Conservation (phyloP, 2,329 filamentous ascomycete species). For the Fusarium penzigii region DNA sequence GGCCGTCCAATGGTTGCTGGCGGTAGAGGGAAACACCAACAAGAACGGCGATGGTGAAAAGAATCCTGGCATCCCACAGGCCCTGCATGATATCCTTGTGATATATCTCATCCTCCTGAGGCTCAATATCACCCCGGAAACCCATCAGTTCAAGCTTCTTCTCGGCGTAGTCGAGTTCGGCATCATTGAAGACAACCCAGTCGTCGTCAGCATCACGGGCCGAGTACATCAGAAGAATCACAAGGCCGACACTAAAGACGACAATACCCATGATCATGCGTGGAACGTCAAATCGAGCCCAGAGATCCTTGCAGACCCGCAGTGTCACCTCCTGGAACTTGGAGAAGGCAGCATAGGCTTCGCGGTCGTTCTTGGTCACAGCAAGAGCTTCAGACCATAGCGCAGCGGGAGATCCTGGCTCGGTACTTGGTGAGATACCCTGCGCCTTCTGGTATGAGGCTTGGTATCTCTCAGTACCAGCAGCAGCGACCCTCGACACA, state of each 20-base stretch:
- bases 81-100: slow-evolving; percentile 38
- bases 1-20: slow-evolving; percentile 34
- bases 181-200: slow-evolving; percentile 53
- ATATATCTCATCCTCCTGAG: slow-evolving; percentile 39
- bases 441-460: slow-evolving; percentile 75
- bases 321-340: slow-evolving; percentile 80
- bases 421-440: slow-evolving; percentile 63
- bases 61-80: slow-evolving; percentile 36
- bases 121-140: slow-evolving; percentile 39
- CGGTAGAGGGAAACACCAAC: slow-evolving; percentile 34
- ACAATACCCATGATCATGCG: slow-evolving; percentile 81
- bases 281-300: slow-evolving; percentile 87
- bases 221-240: slow-evolving; percentile 73
- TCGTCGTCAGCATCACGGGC: slow-evolving; percentile 58
- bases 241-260: slow-evolving; percentile 68
- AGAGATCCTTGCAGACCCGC: slow-evolving; percentile 76
- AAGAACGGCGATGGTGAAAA: slow-evolving; percentile 33
- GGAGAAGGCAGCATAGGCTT: slow-evolving; percentile 60
- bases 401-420: slow-evolving; percentile 37
- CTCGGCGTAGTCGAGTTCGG: slow-evolving; percentile 61
- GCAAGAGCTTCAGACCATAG: slow-evolving; percentile 52
- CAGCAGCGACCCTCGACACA: slow-evolving; percentile 75
- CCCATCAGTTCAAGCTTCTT: slow-evolving; percentile 53
- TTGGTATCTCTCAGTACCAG: slow-evolving; percentile 89
- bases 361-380: slow-evolving; percentile 40